Conservation (phyloP, 805 yeast species). For the Cephaloascus albidus region DNA sequence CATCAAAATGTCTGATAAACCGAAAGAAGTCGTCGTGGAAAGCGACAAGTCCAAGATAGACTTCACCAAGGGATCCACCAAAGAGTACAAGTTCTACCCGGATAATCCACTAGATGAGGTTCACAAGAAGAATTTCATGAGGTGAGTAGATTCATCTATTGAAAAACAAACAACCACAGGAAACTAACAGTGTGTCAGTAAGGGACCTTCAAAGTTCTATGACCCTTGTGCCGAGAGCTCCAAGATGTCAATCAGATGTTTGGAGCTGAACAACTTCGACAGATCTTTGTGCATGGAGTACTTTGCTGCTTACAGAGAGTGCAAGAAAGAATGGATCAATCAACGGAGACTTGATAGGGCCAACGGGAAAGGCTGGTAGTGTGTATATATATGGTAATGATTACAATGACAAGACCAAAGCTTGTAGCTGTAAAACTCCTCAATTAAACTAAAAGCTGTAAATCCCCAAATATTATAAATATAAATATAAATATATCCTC, state of each 20-base stretch:
- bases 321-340: conserved; percentile 66
- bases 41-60: conserved; percentile 34
- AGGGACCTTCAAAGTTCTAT: conserved; percentile 75
- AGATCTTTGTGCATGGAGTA: conserved; percentile 63
- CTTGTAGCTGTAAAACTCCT: too few species aligned
- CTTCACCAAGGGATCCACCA: conserved; percentile 45
- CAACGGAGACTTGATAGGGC: conserved; percentile 1
- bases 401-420: too few species aligned
- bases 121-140: conserved; percentile 59
- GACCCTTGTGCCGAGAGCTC: conserved; percentile 93
- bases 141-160: conserved; percentile 12
- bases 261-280: conserved; percentile 70
- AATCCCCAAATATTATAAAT: too few species aligned
- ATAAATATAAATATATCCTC: too few species aligned
- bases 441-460: too few species aligned
- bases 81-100: conserved; percentile 65
- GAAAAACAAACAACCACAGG: too few species aligned
- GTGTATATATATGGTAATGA: too few species aligned
- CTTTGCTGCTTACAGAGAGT: conserved; percentile 88
- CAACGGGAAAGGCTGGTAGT: not conserved
- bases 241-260: conserved; percentile 76
- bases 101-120: conserved; percentile 73
- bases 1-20: not conserved
- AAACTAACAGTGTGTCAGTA: too few species aligned
- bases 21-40: conserved; percentile 8